These are phyloP conservation scores for Penicillium turbatum DNA, from an alignment of 495 filamentous ascomycete genomes.

Conservation along the genomic window DNA sequence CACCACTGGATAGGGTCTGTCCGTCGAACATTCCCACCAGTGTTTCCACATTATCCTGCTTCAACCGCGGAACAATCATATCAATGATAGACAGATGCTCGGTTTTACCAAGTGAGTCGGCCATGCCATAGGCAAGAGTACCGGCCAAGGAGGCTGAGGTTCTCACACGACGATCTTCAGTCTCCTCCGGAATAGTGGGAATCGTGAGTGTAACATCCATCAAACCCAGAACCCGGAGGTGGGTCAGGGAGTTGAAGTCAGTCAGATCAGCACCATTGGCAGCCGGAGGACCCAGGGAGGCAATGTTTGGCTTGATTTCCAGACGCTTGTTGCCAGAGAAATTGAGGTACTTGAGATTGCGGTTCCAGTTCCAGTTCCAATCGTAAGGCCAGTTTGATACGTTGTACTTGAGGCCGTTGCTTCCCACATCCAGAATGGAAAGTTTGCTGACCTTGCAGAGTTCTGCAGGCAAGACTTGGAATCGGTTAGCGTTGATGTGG, in stretches of 20 bases:
- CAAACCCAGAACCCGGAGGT: constrained; percentile 83
- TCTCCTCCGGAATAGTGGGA: constrained; percentile 88
- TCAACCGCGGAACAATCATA: constrained; percentile 89
- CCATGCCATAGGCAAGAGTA: constrained; percentile 90
- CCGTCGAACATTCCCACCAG: constrained; percentile 95
- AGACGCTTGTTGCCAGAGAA: constrained; percentile 95
- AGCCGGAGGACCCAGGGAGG: constrained; percentile 39
- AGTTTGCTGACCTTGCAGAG: constrained; percentile 90
- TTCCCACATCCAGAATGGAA: constrained; percentile 87
- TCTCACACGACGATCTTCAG: constrained; percentile 88
- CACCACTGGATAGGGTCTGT: constrained; percentile 73
- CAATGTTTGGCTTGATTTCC: constrained; percentile 86
- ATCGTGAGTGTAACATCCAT: constrained; percentile 98
- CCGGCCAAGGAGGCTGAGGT: constrained; percentile 93
- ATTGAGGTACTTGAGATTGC: constrained; percentile 90
- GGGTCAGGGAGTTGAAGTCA: constrained; percentile 81
- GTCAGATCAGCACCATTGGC: constrained; percentile 71
- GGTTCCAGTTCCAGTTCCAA: constrained; percentile 99
- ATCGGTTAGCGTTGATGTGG: constrained; percentile 96
- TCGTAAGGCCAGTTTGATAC: constrained; percentile 99
- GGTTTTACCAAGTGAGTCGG: constrained; percentile 86
- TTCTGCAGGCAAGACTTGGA: constrained; percentile 93
- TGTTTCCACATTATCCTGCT: constrained; percentile 85
- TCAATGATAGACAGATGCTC: constrained; percentile 98
- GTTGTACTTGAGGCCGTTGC: constrained; percentile 97